phyloP scores from a whole-genome alignment of 2,329 filamentous ascomycete species.

The Aureobasidium zeae region DNA sequence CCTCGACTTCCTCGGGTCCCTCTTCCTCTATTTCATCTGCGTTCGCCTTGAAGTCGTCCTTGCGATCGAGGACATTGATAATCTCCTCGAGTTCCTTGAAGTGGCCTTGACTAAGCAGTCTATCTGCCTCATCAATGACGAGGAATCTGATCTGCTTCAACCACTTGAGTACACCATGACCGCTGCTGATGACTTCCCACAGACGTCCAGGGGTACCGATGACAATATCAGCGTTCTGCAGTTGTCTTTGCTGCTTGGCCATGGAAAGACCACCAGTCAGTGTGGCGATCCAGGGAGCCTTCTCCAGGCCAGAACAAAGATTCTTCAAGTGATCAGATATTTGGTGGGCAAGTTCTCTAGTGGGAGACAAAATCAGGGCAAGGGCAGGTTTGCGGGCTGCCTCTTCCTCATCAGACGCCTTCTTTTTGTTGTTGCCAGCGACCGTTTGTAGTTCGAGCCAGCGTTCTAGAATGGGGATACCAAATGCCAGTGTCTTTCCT shows the following conservation, averaged over 20 bases:
- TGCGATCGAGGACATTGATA: constrained; percentile 64
- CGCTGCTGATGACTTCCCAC: constrained; percentile 85
- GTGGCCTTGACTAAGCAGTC: constrained; percentile 81
- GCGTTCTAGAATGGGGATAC: constrained; percentile 80
- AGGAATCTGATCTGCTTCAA: constrained; percentile 71
- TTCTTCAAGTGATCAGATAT: constrained; percentile 71
- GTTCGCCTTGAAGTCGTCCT: constrained; percentile 37
- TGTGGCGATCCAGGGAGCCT: constrained; percentile 58
- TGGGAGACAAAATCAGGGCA: constrained; percentile 80
- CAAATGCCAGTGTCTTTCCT: constrained; percentile 91
- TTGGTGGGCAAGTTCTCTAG: constrained; percentile 87
- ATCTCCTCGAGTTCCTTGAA: constrained; percentile 94
- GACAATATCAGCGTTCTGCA: constrained; percentile 82
- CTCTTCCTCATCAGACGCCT: constrained; percentile 11
- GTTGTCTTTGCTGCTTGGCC: constrained; percentile 84
- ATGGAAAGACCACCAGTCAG: constrained; percentile 87
- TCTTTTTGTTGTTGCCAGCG: constrained; percentile 23
- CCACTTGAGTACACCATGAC: constrained; percentile 56
- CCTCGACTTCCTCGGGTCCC: constrained; percentile 15
- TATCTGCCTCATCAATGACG: constrained; percentile 89
- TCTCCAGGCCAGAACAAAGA: constrained; percentile 57
- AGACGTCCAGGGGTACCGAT: constrained; percentile 77
- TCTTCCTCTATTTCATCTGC: constrained; percentile 39
- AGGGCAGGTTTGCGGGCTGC: constrained; percentile 42
- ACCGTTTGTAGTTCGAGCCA: constrained; percentile 50